These are phyloP conservation scores for Globisporangium abappressorium DNA, from an alignment of 352 stramenopile species.

Conservation along the genomic window DNA sequence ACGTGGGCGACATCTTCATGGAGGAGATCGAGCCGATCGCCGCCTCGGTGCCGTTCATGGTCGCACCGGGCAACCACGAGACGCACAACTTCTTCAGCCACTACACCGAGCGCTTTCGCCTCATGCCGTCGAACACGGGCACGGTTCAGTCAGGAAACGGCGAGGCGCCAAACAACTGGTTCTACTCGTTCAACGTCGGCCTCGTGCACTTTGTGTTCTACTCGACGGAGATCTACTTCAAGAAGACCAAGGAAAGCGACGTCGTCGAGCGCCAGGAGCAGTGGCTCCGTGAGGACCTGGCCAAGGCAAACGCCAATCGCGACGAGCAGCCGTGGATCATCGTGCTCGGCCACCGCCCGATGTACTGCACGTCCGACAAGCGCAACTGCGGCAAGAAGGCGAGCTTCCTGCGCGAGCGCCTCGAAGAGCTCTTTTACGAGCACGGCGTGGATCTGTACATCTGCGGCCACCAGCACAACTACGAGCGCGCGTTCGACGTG, in stretches of 20 bases:
- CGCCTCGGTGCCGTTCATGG: conserved; percentile 85
- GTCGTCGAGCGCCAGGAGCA: conserved; percentile 58
- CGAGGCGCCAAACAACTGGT: conserved; percentile 85
- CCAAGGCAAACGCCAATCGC: conserved; percentile 61
- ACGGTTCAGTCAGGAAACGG: conserved; percentile 47
- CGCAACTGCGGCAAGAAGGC: conserved; percentile 69
- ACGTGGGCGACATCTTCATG: conserved; percentile 90
- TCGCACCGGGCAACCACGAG: conserved; percentile 90
- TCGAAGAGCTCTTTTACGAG: conserved; percentile 80
- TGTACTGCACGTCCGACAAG: conserved; percentile 87
- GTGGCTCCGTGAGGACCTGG: conserved; percentile 65
- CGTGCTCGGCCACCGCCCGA: conserved; percentile 81
- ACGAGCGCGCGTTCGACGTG: conserved; percentile 85
- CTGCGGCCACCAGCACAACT: conserved; percentile 90
- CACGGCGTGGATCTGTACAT: conserved; percentile 87
- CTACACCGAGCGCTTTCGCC: conserved; percentile 83
- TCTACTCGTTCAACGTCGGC: conserved; percentile 85
- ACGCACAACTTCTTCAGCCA: conserved; percentile 79
- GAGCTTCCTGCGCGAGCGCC: conserved; percentile 47
- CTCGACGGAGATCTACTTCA: conserved; percentile 90
- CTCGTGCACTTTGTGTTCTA: conserved; percentile 87
- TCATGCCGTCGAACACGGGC: conserved; percentile 79
- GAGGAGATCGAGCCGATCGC: conserved; percentile 86
- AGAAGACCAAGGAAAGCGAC: conserved; percentile 44
- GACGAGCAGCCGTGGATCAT: conserved; percentile 73